A percentile compares a stretch with the other conserved stretches of the same genome.
Conservation (phyloP, 2,329 filamentous ascomycete species). For the Pseudopyrenochaeta lycopersici region DNA sequence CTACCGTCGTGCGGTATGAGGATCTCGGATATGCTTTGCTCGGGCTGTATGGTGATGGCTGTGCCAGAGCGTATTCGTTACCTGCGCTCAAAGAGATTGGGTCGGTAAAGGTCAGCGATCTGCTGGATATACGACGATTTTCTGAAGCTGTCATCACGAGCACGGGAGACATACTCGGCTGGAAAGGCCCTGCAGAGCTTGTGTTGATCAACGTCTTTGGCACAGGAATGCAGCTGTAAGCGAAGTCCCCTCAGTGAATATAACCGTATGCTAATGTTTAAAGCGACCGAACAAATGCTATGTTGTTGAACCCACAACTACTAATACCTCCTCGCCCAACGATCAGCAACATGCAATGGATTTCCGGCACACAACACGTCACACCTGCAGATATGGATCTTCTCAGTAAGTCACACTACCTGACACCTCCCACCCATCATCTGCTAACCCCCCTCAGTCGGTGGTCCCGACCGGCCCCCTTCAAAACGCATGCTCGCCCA, state of each 20-base stretch:
- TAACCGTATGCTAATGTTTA: constrained; percentile 10
- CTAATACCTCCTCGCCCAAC: constrained; percentile 82
- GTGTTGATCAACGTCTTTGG: constrained; percentile 88
- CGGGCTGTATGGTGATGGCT: constrained; percentile 84
- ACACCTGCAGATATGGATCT: constrained; percentile 88
- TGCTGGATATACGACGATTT: constrained; percentile 78
- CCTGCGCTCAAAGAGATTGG: constrained; percentile 87
- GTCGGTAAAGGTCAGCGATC: constrained; percentile 67
- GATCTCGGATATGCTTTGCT: constrained; percentile 81
- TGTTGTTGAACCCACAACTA: constrained; percentile 79
- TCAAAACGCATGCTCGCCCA: constrained; percentile 89
- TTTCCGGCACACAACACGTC: constrained; percentile 91
- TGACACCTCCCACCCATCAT: not conserved
- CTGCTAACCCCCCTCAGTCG: constrained; percentile 61
- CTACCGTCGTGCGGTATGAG: constrained; percentile 77
- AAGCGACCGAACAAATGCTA: constrained; percentile 68
- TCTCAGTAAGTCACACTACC: constrained; percentile 62
- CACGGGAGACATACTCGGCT: constrained; percentile 84
- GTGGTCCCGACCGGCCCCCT: constrained; percentile 85
- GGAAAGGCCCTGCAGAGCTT: constrained; percentile 88
- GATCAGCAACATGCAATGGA: constrained; percentile 96
- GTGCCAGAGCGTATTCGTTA: constrained; percentile 82
- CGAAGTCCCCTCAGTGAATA: constrained; percentile 19
- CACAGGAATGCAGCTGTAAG: constrained; percentile 70
- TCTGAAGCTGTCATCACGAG: constrained; percentile 74